These are phyloP conservation scores for Ceratocystis albifundus DNA, from an alignment of 2,329 filamentous ascomycete species.

Conservation along the genomic window DNA sequence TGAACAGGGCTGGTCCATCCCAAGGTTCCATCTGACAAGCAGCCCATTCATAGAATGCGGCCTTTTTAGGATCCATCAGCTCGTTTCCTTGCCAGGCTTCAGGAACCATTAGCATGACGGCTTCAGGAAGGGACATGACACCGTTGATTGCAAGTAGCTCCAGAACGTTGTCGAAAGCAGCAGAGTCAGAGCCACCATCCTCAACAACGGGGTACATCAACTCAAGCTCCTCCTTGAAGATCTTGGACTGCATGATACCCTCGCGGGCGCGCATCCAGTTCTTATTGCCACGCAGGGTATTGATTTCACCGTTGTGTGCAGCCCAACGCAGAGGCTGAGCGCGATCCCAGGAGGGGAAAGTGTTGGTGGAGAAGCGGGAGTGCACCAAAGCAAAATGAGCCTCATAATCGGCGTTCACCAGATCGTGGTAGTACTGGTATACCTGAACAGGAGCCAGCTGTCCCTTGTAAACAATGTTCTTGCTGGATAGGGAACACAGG, in stretches of 20 bases:
- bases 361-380: constrained; percentile 96
- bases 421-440: constrained; percentile 94
- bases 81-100: constrained; percentile 95
- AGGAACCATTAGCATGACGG: constrained; percentile 96
- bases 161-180: constrained; percentile 92
- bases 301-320: constrained; percentile 97
- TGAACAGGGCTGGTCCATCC: constrained; percentile 94
- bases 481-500: constrained; percentile 89
- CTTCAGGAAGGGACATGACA: constrained; percentile 86
- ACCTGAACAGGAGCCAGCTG: constrained; percentile 90
- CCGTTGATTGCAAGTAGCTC: constrained; percentile 92
- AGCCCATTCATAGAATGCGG: constrained; percentile 97
- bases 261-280: constrained; percentile 99
- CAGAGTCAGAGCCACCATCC: constrained; percentile 91
- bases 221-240: constrained; percentile 88
- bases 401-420: constrained; percentile 94
- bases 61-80: constrained; percentile 85
- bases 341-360: constrained; percentile 95
- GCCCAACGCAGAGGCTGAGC: constrained; percentile 94
- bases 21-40: constrained; percentile 98
- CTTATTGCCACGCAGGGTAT: constrained; percentile 94
- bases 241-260: constrained; percentile 82
- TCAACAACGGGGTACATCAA: constrained; percentile 87
- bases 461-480: constrained; percentile 98
- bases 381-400: constrained; percentile 94